phyloP scores from a whole-genome alignment of 2,329 filamentous ascomycete species.

The Calonectria pseudoturangicola region DNA sequence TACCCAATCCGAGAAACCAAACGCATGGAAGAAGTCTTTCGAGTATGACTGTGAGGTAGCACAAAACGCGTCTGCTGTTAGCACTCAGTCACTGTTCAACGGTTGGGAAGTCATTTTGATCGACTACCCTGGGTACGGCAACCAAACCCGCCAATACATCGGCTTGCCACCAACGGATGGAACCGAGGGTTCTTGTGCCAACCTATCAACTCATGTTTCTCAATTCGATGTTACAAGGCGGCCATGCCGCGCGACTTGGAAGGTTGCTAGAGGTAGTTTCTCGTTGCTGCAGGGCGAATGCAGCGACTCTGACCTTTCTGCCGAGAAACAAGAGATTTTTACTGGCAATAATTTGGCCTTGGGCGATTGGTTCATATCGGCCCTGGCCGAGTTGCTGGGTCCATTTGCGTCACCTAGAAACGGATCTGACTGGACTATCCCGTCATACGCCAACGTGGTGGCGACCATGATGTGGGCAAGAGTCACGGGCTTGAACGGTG shows the following conservation, averaged over 20 bases:
- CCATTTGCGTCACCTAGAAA: conserved; percentile 15
- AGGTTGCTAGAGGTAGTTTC: conserved; percentile 24
- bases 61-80: background rate
- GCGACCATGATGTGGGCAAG: conserved; percentile 13
- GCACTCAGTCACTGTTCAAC: conserved; percentile 6
- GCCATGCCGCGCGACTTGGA: conserved; percentile 17
- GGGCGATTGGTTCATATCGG: conserved; percentile 20
- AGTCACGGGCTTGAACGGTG: background rate
- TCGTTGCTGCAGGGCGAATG: conserved; percentile 20
- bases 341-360: conserved; percentile 10
- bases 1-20: background rate
- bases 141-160: conserved; percentile 30
- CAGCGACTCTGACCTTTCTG: background rate
- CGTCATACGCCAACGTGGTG: background rate
- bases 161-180: background rate
- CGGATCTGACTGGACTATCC: background rate
- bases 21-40: conserved; percentile 25
- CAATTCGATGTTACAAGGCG: conserved; percentile 7
- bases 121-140: background rate
- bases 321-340: conserved; percentile 19
- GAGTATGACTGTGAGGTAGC: background rate
- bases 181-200: background rate
- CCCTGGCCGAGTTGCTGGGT: conserved; percentile 22
- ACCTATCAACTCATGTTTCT: background rate
- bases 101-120: conserved; percentile 4